A percentile compares a stretch with the other conserved stretches of the same genome.
Conservation (phyloP, 176 grass and related monocot genomes). For the Juncus effusus region DNA sequence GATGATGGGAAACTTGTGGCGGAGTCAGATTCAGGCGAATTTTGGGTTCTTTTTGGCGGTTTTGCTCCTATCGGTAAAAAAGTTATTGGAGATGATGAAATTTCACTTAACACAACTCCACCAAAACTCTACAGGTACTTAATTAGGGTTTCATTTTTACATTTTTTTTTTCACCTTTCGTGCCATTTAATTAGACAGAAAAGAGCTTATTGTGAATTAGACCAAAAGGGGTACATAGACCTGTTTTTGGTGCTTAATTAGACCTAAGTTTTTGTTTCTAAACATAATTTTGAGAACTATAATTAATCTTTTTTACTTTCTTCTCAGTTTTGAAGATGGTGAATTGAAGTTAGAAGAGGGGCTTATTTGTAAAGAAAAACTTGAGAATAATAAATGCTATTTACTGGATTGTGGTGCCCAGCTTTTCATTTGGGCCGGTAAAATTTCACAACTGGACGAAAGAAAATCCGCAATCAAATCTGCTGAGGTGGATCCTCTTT, state of each 20-base stretch:
- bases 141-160: background rate
- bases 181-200: background rate
- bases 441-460: constrained; percentile 73
- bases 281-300: background rate
- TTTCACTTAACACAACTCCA: constrained; percentile 54
- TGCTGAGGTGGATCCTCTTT: constrained; percentile 48
- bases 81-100: constrained; percentile 52
- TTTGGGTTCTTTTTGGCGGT: constrained; percentile 94
- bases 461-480: constrained; percentile 77
- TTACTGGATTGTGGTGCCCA: constrained; percentile 86
- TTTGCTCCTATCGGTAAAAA: constrained; percentile 93
- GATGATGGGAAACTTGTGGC: constrained; percentile 87
- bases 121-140: constrained; percentile 75
- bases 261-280: no score
- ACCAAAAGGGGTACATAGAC: no score
- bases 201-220: background rate
- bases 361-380: constrained; percentile 58
- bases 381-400: constrained; percentile 84
- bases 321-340: constrained; percentile 58
- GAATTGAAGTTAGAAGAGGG: constrained; percentile 67
- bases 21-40: constrained; percentile 87
- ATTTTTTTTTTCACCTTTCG: constrained; percentile 8
- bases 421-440: constrained; percentile 86
- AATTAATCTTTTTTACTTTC: constrained; percentile 20
- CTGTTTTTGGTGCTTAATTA: no score